Conservation (phyloP, 192 early-diverging fungal species). For the Rhizoclosmatium globosum region DNA sequence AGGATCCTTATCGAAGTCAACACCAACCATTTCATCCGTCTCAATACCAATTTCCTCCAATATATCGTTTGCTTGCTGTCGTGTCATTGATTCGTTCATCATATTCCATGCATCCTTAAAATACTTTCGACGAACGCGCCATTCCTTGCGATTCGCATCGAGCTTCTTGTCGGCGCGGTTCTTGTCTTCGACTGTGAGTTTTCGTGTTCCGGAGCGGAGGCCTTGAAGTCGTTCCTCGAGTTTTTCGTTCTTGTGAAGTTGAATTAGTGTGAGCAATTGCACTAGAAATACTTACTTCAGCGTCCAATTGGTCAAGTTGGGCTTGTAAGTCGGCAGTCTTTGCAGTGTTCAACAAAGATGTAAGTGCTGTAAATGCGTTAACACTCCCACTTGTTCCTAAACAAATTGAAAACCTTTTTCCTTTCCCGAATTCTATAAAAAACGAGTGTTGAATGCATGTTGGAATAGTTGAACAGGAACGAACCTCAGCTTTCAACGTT, state of each 20-base stretch:
- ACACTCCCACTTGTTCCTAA: neutral
- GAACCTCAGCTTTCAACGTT: slow-evolving; percentile 35
- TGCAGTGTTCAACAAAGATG: slow-evolving; percentile 24
- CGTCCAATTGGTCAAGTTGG: slow-evolving; percentile 13
- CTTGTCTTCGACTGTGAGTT: slow-evolving; percentile 44
- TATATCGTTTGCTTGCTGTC: slow-evolving; percentile 59
- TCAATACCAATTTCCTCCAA: slow-evolving; percentile 65
- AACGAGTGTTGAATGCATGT: slow-evolving; percentile 10
- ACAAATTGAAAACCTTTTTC: slow-evolving; percentile 20
- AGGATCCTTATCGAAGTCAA: slow-evolving; percentile 49
- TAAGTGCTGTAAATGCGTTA: slow-evolving; percentile 25
- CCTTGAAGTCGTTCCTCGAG: slow-evolving; percentile 32
- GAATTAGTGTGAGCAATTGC: neutral
- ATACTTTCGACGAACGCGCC: slow-evolving; percentile 63
- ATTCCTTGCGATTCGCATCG: slow-evolving; percentile 58
- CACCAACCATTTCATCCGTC: slow-evolving; percentile 61
- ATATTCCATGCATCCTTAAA: slow-evolving; percentile 61
- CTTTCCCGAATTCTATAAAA: slow-evolving; percentile 19
- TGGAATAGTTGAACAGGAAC: neutral
- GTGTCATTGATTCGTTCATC: slow-evolving; percentile 62
- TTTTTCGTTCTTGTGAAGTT: slow-evolving; percentile 33
- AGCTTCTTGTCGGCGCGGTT: slow-evolving; percentile 37
- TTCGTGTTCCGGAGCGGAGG: slow-evolving; percentile 38
- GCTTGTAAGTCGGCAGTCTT: slow-evolving; percentile 32
- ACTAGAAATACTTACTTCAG: slow-evolving; percentile 16